These are phyloP conservation scores for Aspergillus cavernicola DNA, from an alignment of 495 filamentous ascomycete species.

Conservation along the genomic window DNA sequence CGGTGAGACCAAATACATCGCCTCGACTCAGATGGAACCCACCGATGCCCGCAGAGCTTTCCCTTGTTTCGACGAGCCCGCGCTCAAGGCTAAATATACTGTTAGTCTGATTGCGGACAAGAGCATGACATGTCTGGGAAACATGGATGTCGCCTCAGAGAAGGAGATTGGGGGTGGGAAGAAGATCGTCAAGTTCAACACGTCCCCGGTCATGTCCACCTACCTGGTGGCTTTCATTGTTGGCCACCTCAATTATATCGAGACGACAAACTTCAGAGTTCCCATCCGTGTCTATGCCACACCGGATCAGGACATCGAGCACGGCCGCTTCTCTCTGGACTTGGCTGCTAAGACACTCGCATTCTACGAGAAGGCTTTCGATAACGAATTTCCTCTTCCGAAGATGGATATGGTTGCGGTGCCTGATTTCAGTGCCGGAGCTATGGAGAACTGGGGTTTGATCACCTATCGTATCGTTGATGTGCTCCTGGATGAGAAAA, in stretches of 20 bases:
- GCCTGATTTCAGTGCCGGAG: conserved; percentile 88
- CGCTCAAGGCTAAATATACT: conserved; percentile 64
- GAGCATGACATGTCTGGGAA: conserved; percentile 61
- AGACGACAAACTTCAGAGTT: conserved; percentile 61
- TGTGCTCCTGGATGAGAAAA: conserved; percentile 87
- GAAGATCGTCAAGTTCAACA: conserved; percentile 65
- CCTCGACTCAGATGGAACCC: conserved; percentile 65
- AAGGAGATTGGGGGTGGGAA: conserved; percentile 51
- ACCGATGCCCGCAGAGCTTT: conserved; percentile 64
- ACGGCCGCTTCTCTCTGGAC: conserved; percentile 62
- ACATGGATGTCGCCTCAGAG: conserved; percentile 63
- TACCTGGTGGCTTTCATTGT: conserved; percentile 68
- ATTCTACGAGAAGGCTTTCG: conserved; percentile 55
- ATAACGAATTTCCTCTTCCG: conserved; percentile 50
- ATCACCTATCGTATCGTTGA: conserved; percentile 94
- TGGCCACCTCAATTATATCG: conserved; percentile 61
- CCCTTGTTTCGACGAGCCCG: conserved; percentile 70
- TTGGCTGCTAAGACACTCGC: conserved; percentile 55
- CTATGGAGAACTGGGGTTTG: conserved; percentile 99
- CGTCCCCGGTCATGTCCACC: conserved; percentile 64
- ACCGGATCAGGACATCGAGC: conserved; percentile 61
- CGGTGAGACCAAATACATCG: conserved; percentile 57
- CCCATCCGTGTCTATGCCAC: conserved; percentile 63
- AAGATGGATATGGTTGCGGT: conserved; percentile 99
- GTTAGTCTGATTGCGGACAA: conserved; percentile 62